Evolutionary conservation across 78 protist species (phyloP).

Genomic region (Dictyostelium citrinum): DNA sequence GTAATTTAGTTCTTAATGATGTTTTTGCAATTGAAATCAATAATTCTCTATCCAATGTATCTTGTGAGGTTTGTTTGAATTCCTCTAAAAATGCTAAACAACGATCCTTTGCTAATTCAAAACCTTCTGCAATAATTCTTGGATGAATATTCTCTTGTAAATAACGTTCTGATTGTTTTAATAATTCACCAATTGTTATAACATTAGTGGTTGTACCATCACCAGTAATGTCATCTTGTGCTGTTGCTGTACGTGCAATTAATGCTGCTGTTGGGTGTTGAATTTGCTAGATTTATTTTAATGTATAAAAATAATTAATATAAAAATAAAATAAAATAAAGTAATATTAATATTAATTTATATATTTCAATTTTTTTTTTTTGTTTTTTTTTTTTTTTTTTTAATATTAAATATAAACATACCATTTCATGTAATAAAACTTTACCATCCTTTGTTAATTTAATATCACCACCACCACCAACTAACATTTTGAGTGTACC

Average conservation of each 20-base stretch:
- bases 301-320: background rate
- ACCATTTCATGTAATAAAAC: constrained; percentile 98
- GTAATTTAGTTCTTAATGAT: constrained; percentile 94
- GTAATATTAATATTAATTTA: background rate
- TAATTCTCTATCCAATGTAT: constrained; percentile 85
- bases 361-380: no score
- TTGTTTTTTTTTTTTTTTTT: no score
- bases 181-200: constrained; percentile 97
- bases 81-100: constrained; percentile 85
- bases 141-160: constrained; percentile 99
- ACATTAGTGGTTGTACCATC: constrained; percentile 99
- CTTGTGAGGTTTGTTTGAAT: constrained; percentile 39
- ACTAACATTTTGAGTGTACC: constrained; percentile 99
- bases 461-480: constrained; percentile 98
- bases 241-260: constrained; percentile 99
- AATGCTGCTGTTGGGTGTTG: constrained; percentile 99
- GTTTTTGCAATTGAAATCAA: constrained; percentile 94
- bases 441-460: constrained; percentile 99
- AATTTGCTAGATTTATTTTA: constrained; percentile 93
- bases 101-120: constrained; percentile 92
- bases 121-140: constrained; percentile 96
- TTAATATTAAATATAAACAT: background rate
- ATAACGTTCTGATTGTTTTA: constrained; percentile 94
- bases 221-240: constrained; percentile 99
- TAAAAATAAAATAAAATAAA: background rate